phyloP scores from a whole-genome alignment of 2,329 filamentous ascomycete genomes.

The Alternaria consortialis region DNA sequence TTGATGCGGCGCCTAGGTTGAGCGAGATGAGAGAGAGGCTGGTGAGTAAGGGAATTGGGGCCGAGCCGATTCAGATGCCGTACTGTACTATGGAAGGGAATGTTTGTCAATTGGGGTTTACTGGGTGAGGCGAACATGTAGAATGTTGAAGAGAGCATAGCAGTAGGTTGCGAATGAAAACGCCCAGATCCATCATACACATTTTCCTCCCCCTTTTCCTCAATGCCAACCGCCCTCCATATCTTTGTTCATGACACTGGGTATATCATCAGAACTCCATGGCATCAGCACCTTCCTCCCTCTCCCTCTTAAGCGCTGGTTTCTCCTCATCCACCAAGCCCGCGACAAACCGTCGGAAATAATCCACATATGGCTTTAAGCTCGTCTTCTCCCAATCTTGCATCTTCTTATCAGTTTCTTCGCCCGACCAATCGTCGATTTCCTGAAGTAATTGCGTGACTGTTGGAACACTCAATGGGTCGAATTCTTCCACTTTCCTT shows the following conservation, averaged over 20 bases:
- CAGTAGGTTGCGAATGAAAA: background rate
- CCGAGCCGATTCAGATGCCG: conserved; percentile 74
- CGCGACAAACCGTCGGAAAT: conserved; percentile 83
- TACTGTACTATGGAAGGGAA: conserved; percentile 72
- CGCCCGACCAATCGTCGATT: conserved; percentile 80
- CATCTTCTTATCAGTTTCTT: conserved; percentile 60
- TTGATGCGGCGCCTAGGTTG: conserved; percentile 73
- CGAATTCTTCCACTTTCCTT: conserved; percentile 77
- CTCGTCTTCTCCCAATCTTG: conserved; percentile 98
- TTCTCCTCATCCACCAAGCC: conserved; percentile 79
- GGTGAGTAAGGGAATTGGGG: conserved; percentile 71
- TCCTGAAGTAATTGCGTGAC: conserved; percentile 82
- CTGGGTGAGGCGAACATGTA: background rate
- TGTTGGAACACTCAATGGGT: conserved; percentile 88
- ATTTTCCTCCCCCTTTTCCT: background rate
- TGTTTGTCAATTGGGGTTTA: conserved; percentile 27
- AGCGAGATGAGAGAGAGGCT: conserved; percentile 80
- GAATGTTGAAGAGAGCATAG: background rate
- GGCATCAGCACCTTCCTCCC: conserved; percentile 62
- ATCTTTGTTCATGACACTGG: background rate
- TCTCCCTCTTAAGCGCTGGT: conserved; percentile 60
- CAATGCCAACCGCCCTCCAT: background rate
- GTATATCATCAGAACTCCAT: conserved; percentile 69
- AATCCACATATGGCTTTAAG: conserved; percentile 89
- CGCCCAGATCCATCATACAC: background rate